Percentiles rank a stretch among this genome's conserved stretches.
Evolutionary conservation across 495 filamentous ascomycete genomes (phyloP).

Genomic region (Penicillium verhagenii): DNA sequence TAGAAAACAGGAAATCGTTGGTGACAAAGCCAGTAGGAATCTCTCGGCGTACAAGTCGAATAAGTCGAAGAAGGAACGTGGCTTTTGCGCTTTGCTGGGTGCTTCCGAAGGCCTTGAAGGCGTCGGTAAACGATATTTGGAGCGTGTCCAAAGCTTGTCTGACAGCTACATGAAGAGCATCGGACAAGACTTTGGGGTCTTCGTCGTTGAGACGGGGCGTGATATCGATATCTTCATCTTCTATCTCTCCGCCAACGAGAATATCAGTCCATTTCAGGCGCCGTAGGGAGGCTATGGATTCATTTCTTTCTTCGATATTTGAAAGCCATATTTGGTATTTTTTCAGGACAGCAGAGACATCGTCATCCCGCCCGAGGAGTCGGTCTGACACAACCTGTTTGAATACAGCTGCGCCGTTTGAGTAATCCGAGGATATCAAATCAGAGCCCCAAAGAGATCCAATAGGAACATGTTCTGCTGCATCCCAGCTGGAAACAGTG

Average conservation of each 20-base stretch:
- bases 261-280: conserved; percentile 74
- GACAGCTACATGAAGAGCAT: conserved; percentile 58
- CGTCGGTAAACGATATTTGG: conserved; percentile 49
- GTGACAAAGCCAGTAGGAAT: conserved; percentile 51
- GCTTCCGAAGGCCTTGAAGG: conserved; percentile 43
- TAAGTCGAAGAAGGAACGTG: conserved; percentile 69
- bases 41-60: conserved; percentile 70
- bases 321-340: conserved; percentile 68
- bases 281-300: conserved; percentile 63
- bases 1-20: conserved; percentile 37
- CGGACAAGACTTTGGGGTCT: conserved; percentile 65
- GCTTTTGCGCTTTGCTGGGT: conserved; percentile 53
- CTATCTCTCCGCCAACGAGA: conserved; percentile 71
- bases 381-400: conserved; percentile 51
- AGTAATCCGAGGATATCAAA: conserved; percentile 50
- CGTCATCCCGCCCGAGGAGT: conserved; percentile 63
- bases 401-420: conserved; percentile 55
- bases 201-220: conserved; percentile 65
- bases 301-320: conserved; percentile 58
- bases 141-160: conserved; percentile 57
- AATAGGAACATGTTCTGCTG: conserved; percentile 43
- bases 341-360: conserved; percentile 56
- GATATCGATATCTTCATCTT: conserved; percentile 61
- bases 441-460: conserved; percentile 62
- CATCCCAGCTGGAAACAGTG: conserved; percentile 53